A percentile compares a stretch with the other conserved stretches of the same genome.
Evolutionary conservation across 2,329 filamentous ascomycete species (phyloP).

Genomic region (Aureobasidium leucospermi): DNA sequence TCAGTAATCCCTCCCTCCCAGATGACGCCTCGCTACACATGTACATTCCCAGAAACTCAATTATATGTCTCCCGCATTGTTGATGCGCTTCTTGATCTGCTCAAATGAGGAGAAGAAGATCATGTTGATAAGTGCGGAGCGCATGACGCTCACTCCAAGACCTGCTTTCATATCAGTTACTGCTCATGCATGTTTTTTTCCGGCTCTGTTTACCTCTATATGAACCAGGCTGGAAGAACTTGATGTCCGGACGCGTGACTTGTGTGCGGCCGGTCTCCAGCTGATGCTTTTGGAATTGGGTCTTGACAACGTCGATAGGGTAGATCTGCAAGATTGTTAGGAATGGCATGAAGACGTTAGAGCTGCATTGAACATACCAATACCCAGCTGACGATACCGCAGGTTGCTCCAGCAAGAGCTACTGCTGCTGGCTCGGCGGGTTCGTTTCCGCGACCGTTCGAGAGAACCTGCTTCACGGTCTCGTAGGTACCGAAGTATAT

Average conservation of each 20-base stretch:
- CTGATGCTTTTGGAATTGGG: slow-evolving; percentile 76
- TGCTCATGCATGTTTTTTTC: background rate
- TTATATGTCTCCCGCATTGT: slow-evolving; percentile 19
- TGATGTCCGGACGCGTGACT: slow-evolving; percentile 57
- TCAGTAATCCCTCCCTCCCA: slow-evolving; percentile 4
- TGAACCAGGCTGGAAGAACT: slow-evolving; percentile 70
- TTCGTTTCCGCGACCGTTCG: slow-evolving; percentile 63
- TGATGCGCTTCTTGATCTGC: slow-evolving; percentile 60
- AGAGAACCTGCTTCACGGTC: slow-evolving; percentile 73
- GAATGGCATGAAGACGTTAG: background rate
- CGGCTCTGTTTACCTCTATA: slow-evolving; percentile 55
- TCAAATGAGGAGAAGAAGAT: slow-evolving; percentile 89
- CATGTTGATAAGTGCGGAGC: slow-evolving; percentile 76
- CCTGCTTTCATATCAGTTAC: slow-evolving; percentile 24
- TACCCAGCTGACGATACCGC: slow-evolving; percentile 78
- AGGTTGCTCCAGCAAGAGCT: slow-evolving; percentile 69
- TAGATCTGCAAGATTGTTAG: slow-evolving; percentile 35
- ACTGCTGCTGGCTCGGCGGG: slow-evolving; percentile 76
- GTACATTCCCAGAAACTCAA: slow-evolving; percentile 15
- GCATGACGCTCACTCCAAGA: slow-evolving; percentile 72
- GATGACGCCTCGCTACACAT: slow-evolving; percentile 10
- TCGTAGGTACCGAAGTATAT: slow-evolving; percentile 90
- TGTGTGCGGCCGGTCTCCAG: slow-evolving; percentile 61
- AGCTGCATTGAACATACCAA: slow-evolving; percentile 48
- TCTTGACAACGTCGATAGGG: slow-evolving; percentile 73